Conservation (phyloP, 306 rosid genomes). For the Rosa persica region DNA sequence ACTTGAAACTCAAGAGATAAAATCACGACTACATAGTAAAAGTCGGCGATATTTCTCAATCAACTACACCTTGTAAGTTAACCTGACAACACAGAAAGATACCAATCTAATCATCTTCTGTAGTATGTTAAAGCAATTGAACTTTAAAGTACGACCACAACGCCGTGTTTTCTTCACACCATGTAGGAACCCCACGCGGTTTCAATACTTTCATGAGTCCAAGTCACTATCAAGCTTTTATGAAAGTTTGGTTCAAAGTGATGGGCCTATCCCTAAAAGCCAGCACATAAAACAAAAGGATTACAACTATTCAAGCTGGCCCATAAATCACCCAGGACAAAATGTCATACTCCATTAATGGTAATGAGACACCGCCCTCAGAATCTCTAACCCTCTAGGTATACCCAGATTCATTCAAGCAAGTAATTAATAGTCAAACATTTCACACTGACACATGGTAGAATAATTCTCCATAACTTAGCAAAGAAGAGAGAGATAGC, state of each 20-base stretch:
- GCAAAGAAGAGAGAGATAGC: not conserved
- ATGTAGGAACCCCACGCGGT: not conserved
- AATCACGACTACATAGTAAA: too few relatives aligned
- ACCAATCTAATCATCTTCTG: not conserved
- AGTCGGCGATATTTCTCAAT: too few relatives aligned
- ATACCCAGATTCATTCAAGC: not conserved
- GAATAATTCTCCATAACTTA: not conserved
- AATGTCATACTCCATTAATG: not conserved
- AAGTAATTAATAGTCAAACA: not conserved
- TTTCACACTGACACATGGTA: not conserved
- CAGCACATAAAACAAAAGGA: not conserved
- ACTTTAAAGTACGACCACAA: not conserved
- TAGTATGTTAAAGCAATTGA: fast-evolving
- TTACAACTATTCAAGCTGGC: not conserved
- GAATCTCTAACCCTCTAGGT: not conserved
- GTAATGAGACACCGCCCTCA: not conserved
- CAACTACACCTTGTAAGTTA: not conserved
- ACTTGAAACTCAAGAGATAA: too few relatives aligned
- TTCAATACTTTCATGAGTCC: too few relatives aligned
- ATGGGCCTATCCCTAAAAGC: not conserved
- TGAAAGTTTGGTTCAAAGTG: not conserved
- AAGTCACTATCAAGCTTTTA: too few relatives aligned
- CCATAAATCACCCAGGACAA: not conserved
- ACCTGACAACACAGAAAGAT: too few relatives aligned
- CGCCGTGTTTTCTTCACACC: not conserved